phyloP scores from a whole-genome alignment of 352 stramenopile species.

The Globisporangium alternatum region DNA sequence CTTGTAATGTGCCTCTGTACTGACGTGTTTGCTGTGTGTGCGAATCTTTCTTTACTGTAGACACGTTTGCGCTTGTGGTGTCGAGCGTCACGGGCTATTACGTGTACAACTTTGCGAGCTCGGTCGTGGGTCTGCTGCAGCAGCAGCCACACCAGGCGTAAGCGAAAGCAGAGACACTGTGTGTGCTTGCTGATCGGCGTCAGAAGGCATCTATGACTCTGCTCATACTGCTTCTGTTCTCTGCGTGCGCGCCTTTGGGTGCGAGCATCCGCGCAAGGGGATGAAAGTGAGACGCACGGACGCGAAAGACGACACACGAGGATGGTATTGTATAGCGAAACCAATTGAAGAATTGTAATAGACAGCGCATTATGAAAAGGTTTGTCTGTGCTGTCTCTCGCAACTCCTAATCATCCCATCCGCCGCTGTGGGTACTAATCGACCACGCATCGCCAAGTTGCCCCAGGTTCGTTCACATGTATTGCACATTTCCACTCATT shows the following conservation, averaged over 20 bases:
- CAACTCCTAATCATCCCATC: not conserved
- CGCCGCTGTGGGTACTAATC: not conserved
- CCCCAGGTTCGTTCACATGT: not conserved
- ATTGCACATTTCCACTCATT: not conserved
- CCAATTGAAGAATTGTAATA: conserved; percentile 12
- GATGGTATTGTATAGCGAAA: conserved; percentile 10
- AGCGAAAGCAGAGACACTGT: not conserved
- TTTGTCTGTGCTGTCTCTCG: not conserved
- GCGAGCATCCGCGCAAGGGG: not conserved
- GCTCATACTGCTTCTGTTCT: not conserved
- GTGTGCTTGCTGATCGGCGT: not conserved
- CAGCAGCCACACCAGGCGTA: conserved; percentile 8
- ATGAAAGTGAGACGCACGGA: not conserved
- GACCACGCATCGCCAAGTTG: not conserved
- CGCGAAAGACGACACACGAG: not conserved
- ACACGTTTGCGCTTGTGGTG: conserved; percentile 69
- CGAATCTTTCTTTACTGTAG: conserved; percentile 22
- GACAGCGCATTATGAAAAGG: conserved; percentile 3
- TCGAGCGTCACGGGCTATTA: conserved; percentile 75
- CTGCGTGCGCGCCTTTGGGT: no score
- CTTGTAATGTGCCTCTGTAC: not conserved
- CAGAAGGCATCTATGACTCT: no score
- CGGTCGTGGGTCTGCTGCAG: conserved; percentile 48
- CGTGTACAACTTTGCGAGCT: conserved; percentile 59
- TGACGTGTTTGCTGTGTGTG: not conserved